Evolutionary conservation across 2,329 filamentous ascomycete genomes (phyloP), one percentile per base, ranked within the genome.

Genomic region (Colletotrichum godetiae): DNA sequence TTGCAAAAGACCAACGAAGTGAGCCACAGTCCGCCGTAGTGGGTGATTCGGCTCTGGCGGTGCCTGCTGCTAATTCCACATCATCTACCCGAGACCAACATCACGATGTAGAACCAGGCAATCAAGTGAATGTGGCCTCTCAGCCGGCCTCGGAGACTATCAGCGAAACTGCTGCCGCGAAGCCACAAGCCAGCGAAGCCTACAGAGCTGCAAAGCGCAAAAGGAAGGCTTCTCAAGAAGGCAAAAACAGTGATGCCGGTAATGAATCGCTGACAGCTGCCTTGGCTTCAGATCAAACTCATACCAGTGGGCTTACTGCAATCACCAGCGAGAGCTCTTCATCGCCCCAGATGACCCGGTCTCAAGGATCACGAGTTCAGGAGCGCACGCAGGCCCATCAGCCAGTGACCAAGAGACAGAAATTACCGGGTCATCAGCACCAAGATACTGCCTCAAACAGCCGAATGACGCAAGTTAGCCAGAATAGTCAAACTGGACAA

Each of bases 351-450:
- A 13, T 49, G 27, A 24, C 27, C 31, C 24, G 35, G 35, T 59
- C 37, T 49, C 19, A 53, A 11, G 35, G 35, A 5, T 24, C 53
- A 19, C n/a, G n/a, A 5, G 19, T 15, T 8, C 46, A 49, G 31
- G 52, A 37, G 6, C 22, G 11, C 24, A 19, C 24, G 6, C 35
- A 19, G 4, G 7, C 24, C 24, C 49, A 63, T 22, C 61, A 49
- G 13, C 29, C 46, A 11, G 68, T 49, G 42, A 49, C 56, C 11
- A 67, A 71, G 53, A 71, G 52, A 33, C 57, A 46, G 29, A 71
- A 60, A 13, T 22, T 35, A 8, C 19, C 67, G n/a, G 46, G 15
- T n/a, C 33, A 42, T 4, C 10, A 55, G 60, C 62, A 13, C 13
- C 60, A 52, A 62, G 55, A 57, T 24, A 6, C 11, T 37, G 31